Evolutionary conservation across 2,329 filamentous ascomycete species (phyloP).

Genomic region (Colletotrichum liriopes): DNA sequence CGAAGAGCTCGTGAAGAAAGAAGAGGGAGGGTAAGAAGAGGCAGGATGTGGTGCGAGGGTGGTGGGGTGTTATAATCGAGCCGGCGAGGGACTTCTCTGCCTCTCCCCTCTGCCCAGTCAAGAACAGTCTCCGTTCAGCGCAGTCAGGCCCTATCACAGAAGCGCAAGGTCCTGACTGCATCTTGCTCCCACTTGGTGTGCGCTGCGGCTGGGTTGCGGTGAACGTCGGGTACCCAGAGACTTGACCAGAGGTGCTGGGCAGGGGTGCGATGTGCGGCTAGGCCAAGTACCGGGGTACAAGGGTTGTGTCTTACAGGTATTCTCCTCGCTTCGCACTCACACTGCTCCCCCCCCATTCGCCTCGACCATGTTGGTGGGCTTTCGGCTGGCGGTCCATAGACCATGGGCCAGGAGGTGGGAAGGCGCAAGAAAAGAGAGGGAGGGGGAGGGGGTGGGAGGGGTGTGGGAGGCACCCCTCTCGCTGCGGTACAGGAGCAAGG

Average conservation of each 20-base stretch:
- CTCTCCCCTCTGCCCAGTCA: neutral
- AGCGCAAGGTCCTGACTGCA: constrained; percentile 1
- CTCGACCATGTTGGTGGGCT: constrained; percentile 15
- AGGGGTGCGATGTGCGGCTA: constrained; percentile 2
- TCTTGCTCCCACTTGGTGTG: constrained; percentile 1
- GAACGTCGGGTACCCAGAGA: constrained; percentile 1
- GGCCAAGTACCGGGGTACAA: neutral
- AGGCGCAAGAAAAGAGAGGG: constrained; percentile 11
- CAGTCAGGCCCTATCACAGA: constrained; percentile 13
- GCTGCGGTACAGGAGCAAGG: constrained; percentile 2
- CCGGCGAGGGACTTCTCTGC: constrained; percentile 28
- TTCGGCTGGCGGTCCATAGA: constrained; percentile 17
- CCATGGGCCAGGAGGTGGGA: constrained; percentile 24
- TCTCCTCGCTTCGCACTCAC: neutral
- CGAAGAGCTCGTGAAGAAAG: constrained; percentile 70
- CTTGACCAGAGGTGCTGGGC: neutral
- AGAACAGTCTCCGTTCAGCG: constrained; percentile 1
- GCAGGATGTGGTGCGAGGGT: constrained; percentile 60
- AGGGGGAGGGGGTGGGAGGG: constrained; percentile 9
- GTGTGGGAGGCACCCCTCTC: constrained; percentile 13
- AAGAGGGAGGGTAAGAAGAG: constrained; percentile 63
- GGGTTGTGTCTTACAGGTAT: neutral
- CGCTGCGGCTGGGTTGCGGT: constrained; percentile 20
- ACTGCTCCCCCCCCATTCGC: neutral
- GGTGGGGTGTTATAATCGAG: constrained; percentile 63